phyloP scores from a whole-genome alignment of 139 green algal genomes.

The Closterium sp. region DNA sequence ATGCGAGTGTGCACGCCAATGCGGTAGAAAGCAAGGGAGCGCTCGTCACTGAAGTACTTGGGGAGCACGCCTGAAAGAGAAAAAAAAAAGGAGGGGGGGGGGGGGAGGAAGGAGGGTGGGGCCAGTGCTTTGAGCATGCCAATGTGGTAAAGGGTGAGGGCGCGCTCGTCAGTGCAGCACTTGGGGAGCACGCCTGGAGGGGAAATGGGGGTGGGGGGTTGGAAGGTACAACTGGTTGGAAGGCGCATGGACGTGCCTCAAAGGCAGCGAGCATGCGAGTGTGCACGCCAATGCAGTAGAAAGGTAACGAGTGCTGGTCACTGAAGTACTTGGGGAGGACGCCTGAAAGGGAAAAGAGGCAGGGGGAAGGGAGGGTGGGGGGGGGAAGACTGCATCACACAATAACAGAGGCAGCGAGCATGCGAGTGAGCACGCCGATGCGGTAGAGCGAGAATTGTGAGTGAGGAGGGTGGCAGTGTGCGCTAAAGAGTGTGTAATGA shows the following conservation, averaged over 20 bases:
- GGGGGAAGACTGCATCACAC: too few species aligned
- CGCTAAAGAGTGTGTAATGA: too few species aligned
- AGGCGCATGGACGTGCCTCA: too few species aligned
- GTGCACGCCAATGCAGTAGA: background rate
- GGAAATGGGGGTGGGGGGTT: background rate
- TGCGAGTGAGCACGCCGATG: background rate
- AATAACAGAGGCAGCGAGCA: background rate
- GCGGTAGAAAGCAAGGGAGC: conserved; percentile 48
- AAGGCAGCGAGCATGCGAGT: background rate
- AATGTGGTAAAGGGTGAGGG: background rate
- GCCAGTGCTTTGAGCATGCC: background rate
- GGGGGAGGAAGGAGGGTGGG: background rate
- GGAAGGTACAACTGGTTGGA: too few species aligned
- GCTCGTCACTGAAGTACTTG: conserved; percentile 58
- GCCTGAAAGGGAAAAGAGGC: background rate
- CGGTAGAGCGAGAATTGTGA: background rate
- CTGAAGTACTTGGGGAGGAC: background rate
- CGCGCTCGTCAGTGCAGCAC: background rate
- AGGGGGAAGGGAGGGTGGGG: background rate
- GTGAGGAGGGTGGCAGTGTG: background rate
- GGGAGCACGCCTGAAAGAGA: conserved; percentile 48
- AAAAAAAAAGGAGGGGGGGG: background rate
- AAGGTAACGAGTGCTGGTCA: background rate
- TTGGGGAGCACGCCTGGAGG: background rate
- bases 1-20: conserved; percentile 41